These are phyloP conservation scores for Mucor indicus DNA, from an alignment of 371 early-diverging fungal genomes.

Conservation along the genomic window DNA sequence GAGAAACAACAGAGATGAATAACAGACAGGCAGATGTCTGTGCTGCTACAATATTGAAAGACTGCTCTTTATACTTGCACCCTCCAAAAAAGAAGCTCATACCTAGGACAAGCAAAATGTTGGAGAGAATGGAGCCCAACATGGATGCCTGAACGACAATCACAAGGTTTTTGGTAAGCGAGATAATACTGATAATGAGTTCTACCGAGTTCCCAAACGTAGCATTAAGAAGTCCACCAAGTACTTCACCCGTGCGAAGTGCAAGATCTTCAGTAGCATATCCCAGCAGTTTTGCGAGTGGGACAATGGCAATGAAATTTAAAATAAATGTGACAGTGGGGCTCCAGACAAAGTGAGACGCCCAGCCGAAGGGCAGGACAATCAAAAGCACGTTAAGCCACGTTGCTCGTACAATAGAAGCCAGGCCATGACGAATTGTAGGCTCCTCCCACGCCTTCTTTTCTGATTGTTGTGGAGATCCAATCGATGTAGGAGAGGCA, in stretches of 20 bases:
- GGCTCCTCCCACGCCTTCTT: constrained; percentile 8
- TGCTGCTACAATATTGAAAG: constrained; percentile 74
- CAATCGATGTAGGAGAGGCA: too few relatives aligned
- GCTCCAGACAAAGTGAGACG: constrained; percentile 59
- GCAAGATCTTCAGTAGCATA: constrained; percentile 66
- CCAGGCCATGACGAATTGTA: constrained; percentile 25
- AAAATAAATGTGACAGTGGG: constrained; percentile 65
- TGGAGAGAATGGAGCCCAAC: constrained; percentile 82
- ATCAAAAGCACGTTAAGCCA: constrained; percentile 66
- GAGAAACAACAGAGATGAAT: constrained; percentile 67
- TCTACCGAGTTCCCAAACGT: constrained; percentile 89
- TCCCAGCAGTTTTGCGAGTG: constrained; percentile 68
- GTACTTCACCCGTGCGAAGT: constrained; percentile 59
- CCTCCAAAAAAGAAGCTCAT: constrained; percentile 82
- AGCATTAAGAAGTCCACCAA: constrained; percentile 87
- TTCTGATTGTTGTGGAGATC: background rate
- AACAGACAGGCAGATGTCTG: constrained; percentile 75
- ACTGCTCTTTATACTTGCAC: constrained; percentile 60
- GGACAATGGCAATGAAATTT: constrained; percentile 90
- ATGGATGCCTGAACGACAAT: constrained; percentile 82
- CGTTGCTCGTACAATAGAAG: constrained; percentile 49
- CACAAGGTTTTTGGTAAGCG: constrained; percentile 69
- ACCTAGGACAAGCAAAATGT: constrained; percentile 72
- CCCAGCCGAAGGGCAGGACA: constrained; percentile 76
- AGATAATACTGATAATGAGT: constrained; percentile 75